Base-by-base conservation (phyloP, 495 filamentous ascomycete genomes). In the Annulohypoxylon maeteangense region DNA sequence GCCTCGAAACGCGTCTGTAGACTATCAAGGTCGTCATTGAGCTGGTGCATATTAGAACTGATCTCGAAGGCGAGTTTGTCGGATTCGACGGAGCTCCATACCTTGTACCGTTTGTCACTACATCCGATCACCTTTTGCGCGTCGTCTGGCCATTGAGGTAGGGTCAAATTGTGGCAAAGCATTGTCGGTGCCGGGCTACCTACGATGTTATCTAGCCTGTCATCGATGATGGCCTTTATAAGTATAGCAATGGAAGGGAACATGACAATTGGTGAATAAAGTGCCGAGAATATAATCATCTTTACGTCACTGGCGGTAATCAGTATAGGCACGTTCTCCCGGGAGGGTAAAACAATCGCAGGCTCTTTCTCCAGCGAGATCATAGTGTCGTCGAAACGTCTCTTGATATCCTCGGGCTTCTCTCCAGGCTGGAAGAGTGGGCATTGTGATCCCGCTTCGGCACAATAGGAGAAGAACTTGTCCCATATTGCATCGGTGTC, bases 91-190 rank as follows among this genome's bases (percentile, higher is more conserved):
- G 11, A 8, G 57, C 59, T 18, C 56, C 64, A 67, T 65, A 81
- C 79, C 45, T 76, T 81, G 48, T 78, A 75, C 22, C 68, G 59
- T 68, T 83, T 86, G 62, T 87, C 86, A 22, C 77, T 71, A 55
- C 86, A 87, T 64, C 81, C 80, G 44, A 87, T 81, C 0, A 78
- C 79, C 14, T 71, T 71, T 47, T 78, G 76, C 0, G 80, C 79
- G 34, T 87, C 83, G 36, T 83, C 82, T 0, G 84, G 81, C 75
- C 83, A 84, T 2, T 76, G 80, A 1, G 83, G 74, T 11, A 85
- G 54, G 16, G 85, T 82, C 2, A 84, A 8, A 3, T 78, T 61
- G 74, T 57, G 80, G 79, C 51, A 85, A 71, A 48, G 44, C 57
- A 42, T 47, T 34, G 62, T 75, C 62, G 59, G 80, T 59, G 61